These are phyloP conservation scores for Annulohypoxylon bovei DNA, from an alignment of 495 filamentous ascomycete genomes.

Conservation along the genomic window DNA sequence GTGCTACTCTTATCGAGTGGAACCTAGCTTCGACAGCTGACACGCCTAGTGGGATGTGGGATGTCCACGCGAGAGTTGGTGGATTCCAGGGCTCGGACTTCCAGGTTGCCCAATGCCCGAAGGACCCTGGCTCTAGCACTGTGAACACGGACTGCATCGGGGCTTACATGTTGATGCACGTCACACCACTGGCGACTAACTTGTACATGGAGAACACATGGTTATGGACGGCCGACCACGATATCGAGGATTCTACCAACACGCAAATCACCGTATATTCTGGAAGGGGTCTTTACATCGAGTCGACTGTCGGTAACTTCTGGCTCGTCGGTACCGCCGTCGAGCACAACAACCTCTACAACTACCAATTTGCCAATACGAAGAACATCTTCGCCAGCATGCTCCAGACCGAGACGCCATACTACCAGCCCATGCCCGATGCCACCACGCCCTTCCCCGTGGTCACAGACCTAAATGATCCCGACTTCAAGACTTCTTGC, in stretches of 20 bases:
- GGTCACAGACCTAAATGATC: slow-evolving; percentile 63
- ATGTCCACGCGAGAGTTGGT: slow-evolving; percentile 84
- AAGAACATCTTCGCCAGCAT: slow-evolving; percentile 76
- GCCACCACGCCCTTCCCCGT: slow-evolving; percentile 67
- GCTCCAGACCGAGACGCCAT: slow-evolving; percentile 86
- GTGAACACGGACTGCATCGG: slow-evolving; percentile 69
- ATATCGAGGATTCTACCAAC: slow-evolving; percentile 73
- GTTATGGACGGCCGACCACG: slow-evolving; percentile 95
- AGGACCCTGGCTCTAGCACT: slow-evolving; percentile 65
- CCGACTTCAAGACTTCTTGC: slow-evolving; percentile 63
- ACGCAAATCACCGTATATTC: slow-evolving; percentile 77
- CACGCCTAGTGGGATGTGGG: slow-evolving; percentile 85
- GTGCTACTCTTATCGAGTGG: slow-evolving; percentile 79
- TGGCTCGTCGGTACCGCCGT: slow-evolving; percentile 75
- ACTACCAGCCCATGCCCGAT: slow-evolving; percentile 72
- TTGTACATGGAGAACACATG: slow-evolving; percentile 91
- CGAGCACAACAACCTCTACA: slow-evolving; percentile 82
- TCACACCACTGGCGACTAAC: slow-evolving; percentile 70
- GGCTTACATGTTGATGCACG: slow-evolving; percentile 83
- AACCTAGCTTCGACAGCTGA: slow-evolving; percentile 66
- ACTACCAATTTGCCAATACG: slow-evolving; percentile 80
- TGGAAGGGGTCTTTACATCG: slow-evolving; percentile 72
- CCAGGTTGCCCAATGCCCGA: slow-evolving; percentile 76
- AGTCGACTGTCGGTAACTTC: slow-evolving; percentile 62
- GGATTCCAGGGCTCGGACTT: slow-evolving; percentile 82